phyloP scores from a whole-genome alignment of 2,329 filamentous ascomycete genomes.

The Talaromyces pinophilus region DNA sequence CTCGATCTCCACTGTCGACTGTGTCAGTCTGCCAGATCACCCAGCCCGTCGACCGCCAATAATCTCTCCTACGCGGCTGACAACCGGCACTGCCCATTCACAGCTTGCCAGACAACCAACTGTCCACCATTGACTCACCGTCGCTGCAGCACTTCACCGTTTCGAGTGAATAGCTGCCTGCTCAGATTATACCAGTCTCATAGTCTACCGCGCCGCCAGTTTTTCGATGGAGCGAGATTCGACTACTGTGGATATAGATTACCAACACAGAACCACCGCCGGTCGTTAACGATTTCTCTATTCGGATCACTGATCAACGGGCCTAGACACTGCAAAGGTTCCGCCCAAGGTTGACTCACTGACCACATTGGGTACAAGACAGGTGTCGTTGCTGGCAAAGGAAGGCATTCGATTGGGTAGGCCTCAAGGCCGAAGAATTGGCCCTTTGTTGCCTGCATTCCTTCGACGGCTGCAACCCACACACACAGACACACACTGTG shows the following conservation, averaged over 20 bases:
- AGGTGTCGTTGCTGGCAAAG: constrained; percentile 13
- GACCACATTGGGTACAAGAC: constrained; percentile 21
- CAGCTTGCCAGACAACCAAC: constrained; percentile 22
- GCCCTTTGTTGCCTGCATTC: constrained; percentile 11
- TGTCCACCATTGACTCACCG: constrained; percentile 21
- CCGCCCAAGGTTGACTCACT: constrained; percentile 18
- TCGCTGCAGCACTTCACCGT: constrained; percentile 19
- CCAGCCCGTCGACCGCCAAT: constrained; percentile 20
- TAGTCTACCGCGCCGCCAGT: constrained; percentile 16
- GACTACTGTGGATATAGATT: constrained; percentile 30
- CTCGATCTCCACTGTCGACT: constrained; percentile 21
- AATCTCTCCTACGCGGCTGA: constrained; percentile 15
- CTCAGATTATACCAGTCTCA: constrained; percentile 14
- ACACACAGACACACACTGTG: background rate
- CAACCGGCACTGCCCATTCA: constrained; percentile 22
- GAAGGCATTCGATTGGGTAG: constrained; percentile 16
- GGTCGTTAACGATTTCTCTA: constrained; percentile 28
- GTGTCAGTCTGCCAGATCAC: constrained; percentile 26
- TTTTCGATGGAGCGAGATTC: constrained; percentile 33
- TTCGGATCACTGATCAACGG: constrained; percentile 23
- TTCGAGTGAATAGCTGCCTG: constrained; percentile 13
- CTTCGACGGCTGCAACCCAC: constrained; percentile 13
- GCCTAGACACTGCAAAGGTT: constrained; percentile 21
- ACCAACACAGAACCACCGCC: constrained; percentile 30
- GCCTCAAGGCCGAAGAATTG: constrained; percentile 18